Conservation (phyloP, 352 stramenopile genomes). For the Globisporangium recalcitrans region DNA sequence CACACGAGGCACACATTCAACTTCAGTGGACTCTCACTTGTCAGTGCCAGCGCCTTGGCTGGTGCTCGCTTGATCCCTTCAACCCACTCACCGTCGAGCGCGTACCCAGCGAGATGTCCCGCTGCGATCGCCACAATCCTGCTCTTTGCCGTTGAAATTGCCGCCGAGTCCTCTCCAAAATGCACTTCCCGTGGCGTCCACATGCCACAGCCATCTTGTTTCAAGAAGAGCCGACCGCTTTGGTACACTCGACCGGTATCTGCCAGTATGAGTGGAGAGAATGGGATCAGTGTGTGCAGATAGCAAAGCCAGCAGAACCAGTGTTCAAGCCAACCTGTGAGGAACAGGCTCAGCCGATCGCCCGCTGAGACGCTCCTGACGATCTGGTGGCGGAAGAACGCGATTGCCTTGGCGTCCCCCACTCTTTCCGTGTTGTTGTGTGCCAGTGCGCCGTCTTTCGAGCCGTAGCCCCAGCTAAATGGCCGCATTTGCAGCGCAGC, state of each 20-base stretch:
- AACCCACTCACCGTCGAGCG: constrained; percentile 35
- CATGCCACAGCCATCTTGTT: constrained; percentile 54
- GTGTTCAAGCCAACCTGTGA: constrained; percentile 37
- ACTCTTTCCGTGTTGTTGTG: constrained; percentile 27
- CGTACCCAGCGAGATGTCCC: constrained; percentile 50
- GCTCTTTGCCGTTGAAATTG: background rate
- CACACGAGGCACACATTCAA: background rate
- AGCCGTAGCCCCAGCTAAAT: constrained; percentile 55
- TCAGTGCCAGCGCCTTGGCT: background rate
- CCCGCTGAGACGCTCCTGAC: constrained; percentile 42
- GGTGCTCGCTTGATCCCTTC: background rate
- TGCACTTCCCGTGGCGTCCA: constrained; percentile 37
- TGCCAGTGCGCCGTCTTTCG: constrained; percentile 38
- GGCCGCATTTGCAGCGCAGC: constrained; percentile 25
- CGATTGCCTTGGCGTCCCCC: constrained; percentile 27
- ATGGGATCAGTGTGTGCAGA: too few species aligned
- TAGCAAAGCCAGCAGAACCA: background rate
- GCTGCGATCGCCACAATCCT: constrained; percentile 40
- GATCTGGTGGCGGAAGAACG: constrained; percentile 31
- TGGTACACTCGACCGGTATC: constrained; percentile 39
- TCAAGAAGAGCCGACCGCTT: constrained; percentile 43
- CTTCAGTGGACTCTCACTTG: too few species aligned
- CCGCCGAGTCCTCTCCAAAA: constrained; percentile 4
- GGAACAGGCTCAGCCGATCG: constrained; percentile 56
- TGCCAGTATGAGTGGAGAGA: background rate